Conservation (phyloP, 2,329 filamentous ascomycete genomes). For the Trichoderma polysporum region DNA sequence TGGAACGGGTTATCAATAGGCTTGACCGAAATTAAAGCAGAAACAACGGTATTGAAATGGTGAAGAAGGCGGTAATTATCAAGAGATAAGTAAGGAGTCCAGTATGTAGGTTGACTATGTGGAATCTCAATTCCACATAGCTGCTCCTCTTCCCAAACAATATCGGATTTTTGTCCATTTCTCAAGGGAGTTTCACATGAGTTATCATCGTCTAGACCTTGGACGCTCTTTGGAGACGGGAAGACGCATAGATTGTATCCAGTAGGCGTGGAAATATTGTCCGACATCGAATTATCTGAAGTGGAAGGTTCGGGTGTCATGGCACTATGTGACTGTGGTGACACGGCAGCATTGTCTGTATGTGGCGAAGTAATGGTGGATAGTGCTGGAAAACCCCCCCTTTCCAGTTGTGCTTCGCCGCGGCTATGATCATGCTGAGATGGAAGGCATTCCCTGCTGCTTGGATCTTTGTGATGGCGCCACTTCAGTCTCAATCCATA, state of each 20-base stretch:
- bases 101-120: neutral
- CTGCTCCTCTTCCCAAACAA: neutral
- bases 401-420: neutral
- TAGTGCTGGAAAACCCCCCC: neutral
- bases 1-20: neutral
- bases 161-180: neutral
- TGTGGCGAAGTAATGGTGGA: neutral
- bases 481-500: neutral
- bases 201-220: neutral
- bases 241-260: neutral
- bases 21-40: neutral
- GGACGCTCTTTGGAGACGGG: neutral
- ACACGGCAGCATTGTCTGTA: neutral
- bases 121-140: neutral
- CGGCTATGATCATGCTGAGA: neutral
- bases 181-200: neutral
- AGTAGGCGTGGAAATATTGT: neutral
- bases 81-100: neutral
- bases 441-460: neutral
- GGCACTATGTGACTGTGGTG: no score
- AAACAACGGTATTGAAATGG: neutral
- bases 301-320: neutral
- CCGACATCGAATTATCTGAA: neutral
- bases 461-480: neutral
- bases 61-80: constrained; percentile 1